A percentile compares a stretch with the other conserved stretches of the same genome.
Conservation (phyloP, 2,329 filamentous ascomycete species). For the Clarireedia monteithiana region DNA sequence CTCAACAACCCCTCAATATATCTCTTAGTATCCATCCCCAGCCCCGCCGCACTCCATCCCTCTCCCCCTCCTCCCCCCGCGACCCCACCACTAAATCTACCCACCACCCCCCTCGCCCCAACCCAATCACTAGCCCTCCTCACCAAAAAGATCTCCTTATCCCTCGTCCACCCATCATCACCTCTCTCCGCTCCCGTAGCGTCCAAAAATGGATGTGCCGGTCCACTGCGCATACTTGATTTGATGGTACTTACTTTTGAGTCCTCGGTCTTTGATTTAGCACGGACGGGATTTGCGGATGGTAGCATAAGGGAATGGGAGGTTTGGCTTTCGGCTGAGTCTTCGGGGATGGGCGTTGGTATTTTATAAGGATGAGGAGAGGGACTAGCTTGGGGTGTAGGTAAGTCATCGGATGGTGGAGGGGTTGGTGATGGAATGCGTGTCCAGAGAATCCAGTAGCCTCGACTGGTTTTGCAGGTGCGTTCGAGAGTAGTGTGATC, state of each 20-base stretch:
- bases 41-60: slow-evolving; percentile 36
- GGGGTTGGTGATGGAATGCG: slow-evolving; percentile 38
- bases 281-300: background rate
- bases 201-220: slow-evolving; percentile 26
- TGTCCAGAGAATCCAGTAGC: slow-evolving; percentile 66
- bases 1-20: slow-evolving; percentile 69
- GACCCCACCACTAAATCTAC: slow-evolving; percentile 45
- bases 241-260: background rate
- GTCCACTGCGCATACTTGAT: slow-evolving; percentile 18
- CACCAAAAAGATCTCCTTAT: slow-evolving; percentile 56
- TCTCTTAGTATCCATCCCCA: slow-evolving; percentile 67
- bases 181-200: background rate
- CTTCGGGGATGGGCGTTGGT: slow-evolving; percentile 12
- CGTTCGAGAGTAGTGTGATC: slow-evolving; percentile 44
- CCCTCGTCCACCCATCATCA: slow-evolving; percentile 9
- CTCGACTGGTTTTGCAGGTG: slow-evolving; percentile 57
- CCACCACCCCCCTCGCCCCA: slow-evolving; percentile 18
- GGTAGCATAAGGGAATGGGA: slow-evolving; percentile 1
- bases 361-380: slow-evolving; percentile 7
- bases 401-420: background rate
- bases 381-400: background rate
- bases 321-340: slow-evolving; percentile 4
- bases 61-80: slow-evolving; percentile 34
- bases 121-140: slow-evolving; percentile 50
- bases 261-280: background rate